These are phyloP conservation scores for Malassezia slooffiae DNA, from an alignment of 1,284 basidiomycete species.

Conservation along the genomic window DNA sequence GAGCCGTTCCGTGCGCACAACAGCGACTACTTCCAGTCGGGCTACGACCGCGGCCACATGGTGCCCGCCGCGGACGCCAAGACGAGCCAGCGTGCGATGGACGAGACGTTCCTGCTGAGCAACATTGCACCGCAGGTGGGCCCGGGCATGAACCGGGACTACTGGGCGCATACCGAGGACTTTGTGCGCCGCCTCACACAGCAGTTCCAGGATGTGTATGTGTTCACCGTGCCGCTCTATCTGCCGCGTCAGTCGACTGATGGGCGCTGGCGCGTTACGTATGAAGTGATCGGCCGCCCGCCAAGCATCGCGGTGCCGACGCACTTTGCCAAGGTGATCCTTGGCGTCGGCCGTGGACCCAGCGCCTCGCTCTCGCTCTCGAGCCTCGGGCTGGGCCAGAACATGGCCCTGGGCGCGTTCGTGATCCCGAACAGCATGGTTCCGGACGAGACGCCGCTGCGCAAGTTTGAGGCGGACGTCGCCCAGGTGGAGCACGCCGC, in stretches of 20 bases:
- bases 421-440: constrained; percentile 45
- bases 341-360: constrained; percentile 50
- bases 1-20: constrained; percentile 69
- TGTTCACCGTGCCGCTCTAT: constrained; percentile 96
- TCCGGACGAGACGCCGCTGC: constrained; percentile 36
- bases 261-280: constrained; percentile 84
- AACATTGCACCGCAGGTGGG: constrained; percentile 99
- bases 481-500: constrained; percentile 84
- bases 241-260: constrained; percentile 71
- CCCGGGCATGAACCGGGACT: constrained; percentile 92
- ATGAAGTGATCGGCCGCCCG: constrained; percentile 77
- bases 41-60: constrained; percentile 89
- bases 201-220: constrained; percentile 81
- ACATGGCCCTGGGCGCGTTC: constrained; percentile 32
- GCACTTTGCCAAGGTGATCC: constrained; percentile 92
- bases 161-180: constrained; percentile 60
- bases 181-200: constrained; percentile 82
- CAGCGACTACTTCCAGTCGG: constrained; percentile 68
- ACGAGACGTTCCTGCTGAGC: constrained; percentile 86
- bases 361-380: constrained; percentile 53
- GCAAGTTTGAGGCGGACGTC: constrained; percentile 50
- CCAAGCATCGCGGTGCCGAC: constrained; percentile 86
- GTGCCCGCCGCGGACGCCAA: constrained; percentile 93
- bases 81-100: constrained; percentile 77
- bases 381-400: constrained; percentile 15